Evolutionary conservation across 441 rosid species (phyloP), one percentile per base, ranked within the genome.

Genomic region (Metrosideros polymorpha): DNA sequence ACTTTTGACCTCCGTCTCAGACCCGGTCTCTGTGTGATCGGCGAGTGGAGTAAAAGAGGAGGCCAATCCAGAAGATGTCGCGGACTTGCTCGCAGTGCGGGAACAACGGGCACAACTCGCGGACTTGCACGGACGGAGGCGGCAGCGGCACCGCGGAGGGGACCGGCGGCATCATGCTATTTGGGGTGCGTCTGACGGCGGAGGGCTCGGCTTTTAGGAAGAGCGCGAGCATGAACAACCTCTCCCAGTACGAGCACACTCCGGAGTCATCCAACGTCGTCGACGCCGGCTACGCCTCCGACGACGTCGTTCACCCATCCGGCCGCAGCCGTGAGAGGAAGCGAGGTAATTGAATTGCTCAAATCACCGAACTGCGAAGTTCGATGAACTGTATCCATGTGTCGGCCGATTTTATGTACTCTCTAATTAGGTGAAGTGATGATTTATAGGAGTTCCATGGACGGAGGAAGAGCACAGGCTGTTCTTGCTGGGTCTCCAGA

Each of bases 401-500:
- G 47, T 22, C 17, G n/a, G 27, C 79, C 17, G 47, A 71, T 17
- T 71, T 25, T 24, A 25, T 42, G 2, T 12, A 24, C 5, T 71
- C 19, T 71, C 5, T 5, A 71, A 15, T 71, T 12, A 12, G 79
- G 79, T 39, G 79, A 71, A 10, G 39, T 18, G 18, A 17, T 51
- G 51, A 30, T 35, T 54, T 54, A 42, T 71, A 96, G 99, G 99
- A 50, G 96, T 94, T 86, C 98, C 98, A 14, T 96, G 99, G 99
- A 94, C 98, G 57, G 98, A 96, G 89, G 99, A 95, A 49, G 99
- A 96, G 83, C 99, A 96, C 88, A 92, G 92, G 89, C 86, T 93
- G 24, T 96, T 96, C 87, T 87, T 96, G 88, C 77, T 95, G 29
- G 99, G 99, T 29, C 85, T 96, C 56, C 95, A 95, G 91, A 94